These are phyloP conservation scores for Pseudogymnoascus sp. DNA, from an alignment of 2,329 filamentous ascomycete species.

Conservation along the genomic window DNA sequence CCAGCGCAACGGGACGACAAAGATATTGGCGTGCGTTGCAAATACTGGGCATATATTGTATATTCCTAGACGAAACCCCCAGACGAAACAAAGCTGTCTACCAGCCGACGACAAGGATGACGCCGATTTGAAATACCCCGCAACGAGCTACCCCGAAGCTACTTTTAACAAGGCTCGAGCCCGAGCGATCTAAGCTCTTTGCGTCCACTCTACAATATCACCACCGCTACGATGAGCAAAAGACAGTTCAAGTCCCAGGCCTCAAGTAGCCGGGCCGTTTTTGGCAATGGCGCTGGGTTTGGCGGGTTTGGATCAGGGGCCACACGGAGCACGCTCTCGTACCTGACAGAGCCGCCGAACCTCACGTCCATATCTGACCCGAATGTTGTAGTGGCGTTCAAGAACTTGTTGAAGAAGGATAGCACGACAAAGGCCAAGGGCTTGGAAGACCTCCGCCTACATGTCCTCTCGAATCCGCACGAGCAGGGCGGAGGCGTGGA, in stretches of 20 bases:
- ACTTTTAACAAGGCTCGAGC: neutral
- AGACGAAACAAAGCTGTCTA: neutral
- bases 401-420: constrained; percentile 88
- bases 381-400: constrained; percentile 80
- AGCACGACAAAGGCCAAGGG: constrained; percentile 85
- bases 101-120: constrained; percentile 1
- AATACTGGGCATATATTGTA: neutral
- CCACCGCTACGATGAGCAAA: constrained; percentile 21
- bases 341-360: constrained; percentile 78
- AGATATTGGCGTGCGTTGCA: neutral
- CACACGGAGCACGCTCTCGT: constrained; percentile 56
- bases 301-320: constrained; percentile 26
- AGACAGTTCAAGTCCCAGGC: constrained; percentile 26
- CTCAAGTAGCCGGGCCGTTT: constrained; percentile 27
- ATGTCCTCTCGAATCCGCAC: constrained; percentile 47
- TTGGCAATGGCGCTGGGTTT: constrained; percentile 22
- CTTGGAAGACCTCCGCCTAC: constrained; percentile 69
- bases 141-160: constrained; percentile 6
- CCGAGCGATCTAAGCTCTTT: neutral
- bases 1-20: neutral
- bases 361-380: constrained; percentile 68
- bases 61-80: neutral
- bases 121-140: neutral
- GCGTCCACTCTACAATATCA: neutral
- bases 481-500: constrained; percentile 57